Percentiles rank a stretch among this genome's conserved stretches.
These are phyloP conservation scores for Moringa oleifera DNA, from an alignment of 345 rosid species.

Conservation along the genomic window DNA sequence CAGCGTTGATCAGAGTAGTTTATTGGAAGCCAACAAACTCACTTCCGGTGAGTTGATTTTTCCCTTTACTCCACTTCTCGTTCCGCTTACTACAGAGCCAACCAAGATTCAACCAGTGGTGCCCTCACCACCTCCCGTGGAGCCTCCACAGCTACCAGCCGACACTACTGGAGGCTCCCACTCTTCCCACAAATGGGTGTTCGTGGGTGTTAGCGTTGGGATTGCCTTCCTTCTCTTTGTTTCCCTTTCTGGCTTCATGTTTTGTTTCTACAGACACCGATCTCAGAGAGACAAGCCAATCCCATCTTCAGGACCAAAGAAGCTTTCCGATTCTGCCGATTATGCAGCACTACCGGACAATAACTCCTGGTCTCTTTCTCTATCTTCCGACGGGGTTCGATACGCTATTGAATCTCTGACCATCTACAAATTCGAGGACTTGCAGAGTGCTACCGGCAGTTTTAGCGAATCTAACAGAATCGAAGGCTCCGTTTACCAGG, in stretches of 20 bases:
- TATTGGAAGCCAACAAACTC: constrained; percentile 51
- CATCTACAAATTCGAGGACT: constrained; percentile 50
- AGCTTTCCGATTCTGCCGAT: constrained; percentile 29
- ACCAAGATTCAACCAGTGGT: constrained; percentile 18
- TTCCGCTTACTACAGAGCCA: constrained; percentile 57
- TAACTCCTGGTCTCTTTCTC: constrained; percentile 37
- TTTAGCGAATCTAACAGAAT: constrained; percentile 57
- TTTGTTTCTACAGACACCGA: constrained; percentile 26
- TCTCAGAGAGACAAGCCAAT: constrained; percentile 14
- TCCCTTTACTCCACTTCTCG: constrained; percentile 58
- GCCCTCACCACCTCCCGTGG: constrained; percentile 27
- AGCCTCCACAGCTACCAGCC: constrained; percentile 18
- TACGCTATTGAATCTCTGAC: constrained; percentile 60
- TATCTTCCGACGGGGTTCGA: constrained; percentile 39
- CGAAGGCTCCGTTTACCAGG: constrained; percentile 62
- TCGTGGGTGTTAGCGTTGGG: constrained; percentile 54
- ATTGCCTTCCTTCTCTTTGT: constrained; percentile 35
- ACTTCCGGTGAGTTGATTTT: constrained; percentile 19
- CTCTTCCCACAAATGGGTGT: constrained; percentile 54
- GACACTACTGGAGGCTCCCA: constrained; percentile 15
- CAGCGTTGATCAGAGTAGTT: constrained; percentile 25
- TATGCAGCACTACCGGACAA: constrained; percentile 23
- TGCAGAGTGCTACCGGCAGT: constrained; percentile 49
- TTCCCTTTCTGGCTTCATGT: constrained; percentile 23
- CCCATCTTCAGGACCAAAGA: constrained; percentile 14